A percentile compares a stretch with the other conserved stretches of the same genome.
Evolutionary conservation across 2,329 filamentous ascomycete genomes (phyloP).

Genomic region (Gaeumannomyces sp.): DNA sequence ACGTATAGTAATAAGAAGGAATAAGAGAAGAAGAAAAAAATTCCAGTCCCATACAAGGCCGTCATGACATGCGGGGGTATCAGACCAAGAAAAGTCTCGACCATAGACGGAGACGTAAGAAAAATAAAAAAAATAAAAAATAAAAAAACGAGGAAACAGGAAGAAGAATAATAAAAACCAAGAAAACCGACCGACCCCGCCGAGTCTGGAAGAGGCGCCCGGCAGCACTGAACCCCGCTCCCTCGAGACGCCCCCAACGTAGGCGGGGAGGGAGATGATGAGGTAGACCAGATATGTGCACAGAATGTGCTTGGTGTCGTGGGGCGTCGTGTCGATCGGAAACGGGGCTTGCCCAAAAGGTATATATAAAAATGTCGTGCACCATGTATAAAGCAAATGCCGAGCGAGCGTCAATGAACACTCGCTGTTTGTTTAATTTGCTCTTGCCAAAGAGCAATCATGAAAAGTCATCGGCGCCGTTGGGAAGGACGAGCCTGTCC

Average conservation of each 20-base stretch:
- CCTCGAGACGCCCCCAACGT: background rate
- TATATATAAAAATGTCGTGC: background rate
- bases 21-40: constrained; percentile 8
- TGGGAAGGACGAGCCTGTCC: constrained; percentile 20
- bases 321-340: background rate
- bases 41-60: constrained; percentile 1
- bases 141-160: constrained; percentile 9
- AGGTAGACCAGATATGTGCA: background rate
- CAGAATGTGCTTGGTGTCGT: background rate
- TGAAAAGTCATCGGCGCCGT: constrained; percentile 21
- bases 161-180: too few species aligned
- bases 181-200: background rate
- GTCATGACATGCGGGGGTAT: constrained; percentile 2
- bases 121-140: background rate
- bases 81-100: constrained; percentile 8
- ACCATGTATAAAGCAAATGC: background rate
- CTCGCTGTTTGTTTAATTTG: constrained; percentile 16
- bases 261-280: background rate
- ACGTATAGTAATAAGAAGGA: constrained; percentile 5
- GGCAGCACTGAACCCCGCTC: background rate
- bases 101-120: constrained; percentile 4
- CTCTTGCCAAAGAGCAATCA: constrained; percentile 11
- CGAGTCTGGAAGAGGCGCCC: background rate
- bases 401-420: constrained; percentile 9
- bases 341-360: background rate